These are phyloP conservation scores for Trypanosoma brucei DNA, from an alignment of 208 protist species.

Conservation along the genomic window DNA sequence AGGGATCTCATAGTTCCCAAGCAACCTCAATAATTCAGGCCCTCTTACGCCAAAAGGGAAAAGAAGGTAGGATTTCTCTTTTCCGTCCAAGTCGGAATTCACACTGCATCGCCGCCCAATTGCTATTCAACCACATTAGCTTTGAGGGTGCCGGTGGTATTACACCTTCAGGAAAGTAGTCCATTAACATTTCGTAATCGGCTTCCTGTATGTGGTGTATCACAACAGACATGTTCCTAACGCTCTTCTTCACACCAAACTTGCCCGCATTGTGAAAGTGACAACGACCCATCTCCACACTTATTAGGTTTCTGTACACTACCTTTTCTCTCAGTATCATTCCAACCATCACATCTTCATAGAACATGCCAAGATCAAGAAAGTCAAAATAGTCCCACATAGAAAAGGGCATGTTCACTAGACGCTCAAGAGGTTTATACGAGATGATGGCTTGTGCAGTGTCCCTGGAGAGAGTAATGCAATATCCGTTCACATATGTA, in stretches of 20 bases:
- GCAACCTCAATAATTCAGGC: too few relatives aligned
- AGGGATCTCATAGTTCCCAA: too few relatives aligned
- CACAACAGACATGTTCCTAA: background rate
- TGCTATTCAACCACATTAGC: background rate
- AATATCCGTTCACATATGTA: background rate
- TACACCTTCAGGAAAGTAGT: background rate
- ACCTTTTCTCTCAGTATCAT: constrained; percentile 1
- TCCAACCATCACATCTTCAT: constrained; percentile 18
- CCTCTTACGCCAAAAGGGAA: too few relatives aligned
- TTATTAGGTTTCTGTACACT: background rate
- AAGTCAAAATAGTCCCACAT: background rate
- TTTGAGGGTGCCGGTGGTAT: background rate
- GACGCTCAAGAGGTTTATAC: constrained; percentile 3
- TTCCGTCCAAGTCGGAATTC: too few relatives aligned
- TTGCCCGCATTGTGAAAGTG: constrained; percentile 3
- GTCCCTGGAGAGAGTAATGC: constrained; percentile 9
- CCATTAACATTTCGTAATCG: background rate
- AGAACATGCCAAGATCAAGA: background rate
- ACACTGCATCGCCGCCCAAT: background rate
- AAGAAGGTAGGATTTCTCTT: too few relatives aligned
- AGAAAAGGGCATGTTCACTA: constrained; percentile 7
- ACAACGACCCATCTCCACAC: background rate
- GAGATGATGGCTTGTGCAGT: constrained; percentile 10
- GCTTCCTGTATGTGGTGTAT: constrained; percentile 2
- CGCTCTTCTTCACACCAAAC: background rate